Conservation (phyloP, 169 alveolate species). For the Perkinsus olseni region DNA sequence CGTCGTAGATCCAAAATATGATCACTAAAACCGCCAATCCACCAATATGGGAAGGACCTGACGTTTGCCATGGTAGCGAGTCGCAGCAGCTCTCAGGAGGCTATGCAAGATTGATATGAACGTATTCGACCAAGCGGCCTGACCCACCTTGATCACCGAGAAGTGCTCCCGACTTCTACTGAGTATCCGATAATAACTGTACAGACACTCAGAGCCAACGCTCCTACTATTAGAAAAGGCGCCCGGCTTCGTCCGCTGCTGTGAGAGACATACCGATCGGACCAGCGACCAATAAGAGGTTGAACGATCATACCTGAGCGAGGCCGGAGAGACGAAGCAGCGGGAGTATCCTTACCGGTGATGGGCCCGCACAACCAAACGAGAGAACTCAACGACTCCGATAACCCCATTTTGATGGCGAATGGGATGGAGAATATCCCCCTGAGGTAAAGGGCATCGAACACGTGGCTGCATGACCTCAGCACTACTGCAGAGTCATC, state of each 20-base stretch:
- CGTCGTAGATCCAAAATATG: neutral
- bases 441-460: neutral
- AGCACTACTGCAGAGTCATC: neutral
- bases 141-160: neutral
- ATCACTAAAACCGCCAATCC: neutral
- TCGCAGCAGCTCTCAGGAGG: neutral
- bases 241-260: neutral
- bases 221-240: neutral
- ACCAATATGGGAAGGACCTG: neutral
- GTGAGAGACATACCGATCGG: neutral
- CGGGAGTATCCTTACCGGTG: neutral
- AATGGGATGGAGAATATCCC: neutral
- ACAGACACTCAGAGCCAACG: neutral
- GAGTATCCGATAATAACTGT: neutral
- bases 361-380: neutral
- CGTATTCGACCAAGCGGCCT: neutral
- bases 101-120: neutral
- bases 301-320: neutral
- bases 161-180: neutral
- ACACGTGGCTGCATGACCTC: neutral
- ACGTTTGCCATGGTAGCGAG: neutral
- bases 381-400: neutral
- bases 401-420: neutral
- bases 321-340: neutral
- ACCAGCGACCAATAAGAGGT: neutral